Conservation (phyloP, 2,329 filamentous ascomycete genomes). For the Emergomyces orientalis region DNA sequence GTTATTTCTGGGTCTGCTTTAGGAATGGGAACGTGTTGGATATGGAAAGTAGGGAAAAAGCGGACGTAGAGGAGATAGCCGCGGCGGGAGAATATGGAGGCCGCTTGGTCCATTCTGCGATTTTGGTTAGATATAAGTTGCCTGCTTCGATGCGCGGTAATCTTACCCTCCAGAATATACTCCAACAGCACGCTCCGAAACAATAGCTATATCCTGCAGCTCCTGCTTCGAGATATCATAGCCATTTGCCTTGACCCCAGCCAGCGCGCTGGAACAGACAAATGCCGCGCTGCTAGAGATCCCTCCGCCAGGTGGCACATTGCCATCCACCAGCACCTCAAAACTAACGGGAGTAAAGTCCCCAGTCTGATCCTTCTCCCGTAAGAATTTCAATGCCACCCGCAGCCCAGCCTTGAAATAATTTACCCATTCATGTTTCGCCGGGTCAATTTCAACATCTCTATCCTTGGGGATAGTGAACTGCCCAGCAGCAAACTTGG, state of each 20-base stretch:
- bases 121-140: constrained; percentile 18
- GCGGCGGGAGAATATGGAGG: constrained; percentile 82
- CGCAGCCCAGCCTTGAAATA: constrained; percentile 92
- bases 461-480: constrained; percentile 59
- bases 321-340: constrained; percentile 83
- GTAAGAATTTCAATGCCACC: constrained; percentile 70
- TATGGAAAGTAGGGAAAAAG: constrained; percentile 70
- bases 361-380: constrained; percentile 47
- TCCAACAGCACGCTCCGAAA: constrained; percentile 86
- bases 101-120: constrained; percentile 86
- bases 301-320: constrained; percentile 82
- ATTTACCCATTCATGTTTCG: constrained; percentile 88
- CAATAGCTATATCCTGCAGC: constrained; percentile 83
- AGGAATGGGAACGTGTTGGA: constrained; percentile 71
- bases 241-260: constrained; percentile 78
- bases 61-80: constrained; percentile 83
- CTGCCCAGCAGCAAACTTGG: constrained; percentile 65
- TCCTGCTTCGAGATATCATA: constrained; percentile 81
- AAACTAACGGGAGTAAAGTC: constrained; percentile 63
- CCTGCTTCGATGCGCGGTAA: constrained; percentile 3
- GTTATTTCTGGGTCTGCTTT: constrained; percentile 70
- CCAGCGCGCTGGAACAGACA: constrained; percentile 79
- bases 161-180: constrained; percentile 88
- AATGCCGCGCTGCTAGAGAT: constrained; percentile 91
- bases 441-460: constrained; percentile 71